phyloP scores from a whole-genome alignment of 116 monocot species.

The Trichopus zeylanicus region DNA sequence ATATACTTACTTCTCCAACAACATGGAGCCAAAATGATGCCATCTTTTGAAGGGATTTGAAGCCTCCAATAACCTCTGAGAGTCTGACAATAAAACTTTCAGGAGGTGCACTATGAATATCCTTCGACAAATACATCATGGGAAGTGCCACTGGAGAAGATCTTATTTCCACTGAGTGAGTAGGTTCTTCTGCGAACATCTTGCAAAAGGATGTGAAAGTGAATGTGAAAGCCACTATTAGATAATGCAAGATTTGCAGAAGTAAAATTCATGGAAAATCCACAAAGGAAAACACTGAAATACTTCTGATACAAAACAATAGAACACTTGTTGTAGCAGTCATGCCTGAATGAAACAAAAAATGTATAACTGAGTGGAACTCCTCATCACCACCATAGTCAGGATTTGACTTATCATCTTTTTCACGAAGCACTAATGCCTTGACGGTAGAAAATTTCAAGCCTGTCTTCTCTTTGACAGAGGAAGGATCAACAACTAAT shows the following conservation, averaged over 20 bases:
- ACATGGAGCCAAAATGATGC: constrained; percentile 57
- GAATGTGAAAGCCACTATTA: not conserved
- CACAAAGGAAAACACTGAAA: not conserved
- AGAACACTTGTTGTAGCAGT: not conserved
- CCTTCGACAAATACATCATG: constrained; percentile 21
- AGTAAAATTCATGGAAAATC: no score
- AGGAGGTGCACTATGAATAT: constrained; percentile 70
- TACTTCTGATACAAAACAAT: not conserved
- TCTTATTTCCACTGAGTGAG: constrained; percentile 6
- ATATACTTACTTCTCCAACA: constrained; percentile 44
- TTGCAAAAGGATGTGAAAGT: constrained; percentile 27
- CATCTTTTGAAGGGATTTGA: constrained; percentile 64
- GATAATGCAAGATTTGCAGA: no score
- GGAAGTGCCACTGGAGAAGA: constrained; percentile 12
- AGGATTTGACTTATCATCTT: constrained; percentile 43
- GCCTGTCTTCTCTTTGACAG: constrained; percentile 36
- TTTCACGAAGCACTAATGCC: constrained; percentile 65
- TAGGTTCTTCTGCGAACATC: constrained; percentile 52
- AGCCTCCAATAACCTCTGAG: constrained; percentile 43
- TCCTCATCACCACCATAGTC: constrained; percentile 28
- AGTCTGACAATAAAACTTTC: constrained; percentile 60
- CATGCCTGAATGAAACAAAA: constrained; percentile 54
- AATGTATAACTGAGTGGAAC: constrained; percentile 19
- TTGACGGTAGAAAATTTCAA: constrained; percentile 53
- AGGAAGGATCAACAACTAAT: constrained; percentile 27